Evolutionary conservation across 805 yeast species (phyloP).

Genomic region (Lachancea lanzarotensis): DNA sequence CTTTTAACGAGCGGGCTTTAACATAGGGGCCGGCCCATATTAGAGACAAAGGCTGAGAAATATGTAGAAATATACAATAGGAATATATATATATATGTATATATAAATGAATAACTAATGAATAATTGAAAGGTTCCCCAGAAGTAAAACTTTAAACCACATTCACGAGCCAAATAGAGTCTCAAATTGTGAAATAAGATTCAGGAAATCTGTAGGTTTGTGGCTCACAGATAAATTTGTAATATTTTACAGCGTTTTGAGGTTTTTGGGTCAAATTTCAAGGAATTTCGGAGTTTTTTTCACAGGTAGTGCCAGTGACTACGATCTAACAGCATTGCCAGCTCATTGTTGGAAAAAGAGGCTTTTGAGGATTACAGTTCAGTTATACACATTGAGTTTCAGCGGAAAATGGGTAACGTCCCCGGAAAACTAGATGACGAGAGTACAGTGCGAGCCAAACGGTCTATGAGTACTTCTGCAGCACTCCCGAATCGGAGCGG

Average conservation of each 20-base stretch:
- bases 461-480: slow-evolving; percentile 9
- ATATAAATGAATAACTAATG: background rate
- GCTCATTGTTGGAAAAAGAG: too few species aligned
- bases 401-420: slow-evolving; percentile 40
- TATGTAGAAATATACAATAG: background rate
- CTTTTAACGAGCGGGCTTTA: background rate
- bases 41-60: background rate
- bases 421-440: slow-evolving; percentile 39
- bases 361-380: too few species aligned
- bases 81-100: background rate
- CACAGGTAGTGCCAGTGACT: too few species aligned
- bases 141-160: background rate
- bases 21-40: background rate
- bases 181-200: too few species aligned
- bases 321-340: too few species aligned
- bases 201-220: too few species aligned
- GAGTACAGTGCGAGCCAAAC: slow-evolving; percentile 9
- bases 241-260: too few species aligned
- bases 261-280: too few species aligned
- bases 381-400: too few species aligned
- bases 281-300: too few species aligned
- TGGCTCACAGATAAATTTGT: too few species aligned
- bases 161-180: background rate
- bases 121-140: too few species aligned
- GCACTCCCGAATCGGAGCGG: slow-evolving; percentile 8